phyloP scores from a whole-genome alignment of 768 basidiomycete species.

The Xerocomellus chrysenteron region DNA sequence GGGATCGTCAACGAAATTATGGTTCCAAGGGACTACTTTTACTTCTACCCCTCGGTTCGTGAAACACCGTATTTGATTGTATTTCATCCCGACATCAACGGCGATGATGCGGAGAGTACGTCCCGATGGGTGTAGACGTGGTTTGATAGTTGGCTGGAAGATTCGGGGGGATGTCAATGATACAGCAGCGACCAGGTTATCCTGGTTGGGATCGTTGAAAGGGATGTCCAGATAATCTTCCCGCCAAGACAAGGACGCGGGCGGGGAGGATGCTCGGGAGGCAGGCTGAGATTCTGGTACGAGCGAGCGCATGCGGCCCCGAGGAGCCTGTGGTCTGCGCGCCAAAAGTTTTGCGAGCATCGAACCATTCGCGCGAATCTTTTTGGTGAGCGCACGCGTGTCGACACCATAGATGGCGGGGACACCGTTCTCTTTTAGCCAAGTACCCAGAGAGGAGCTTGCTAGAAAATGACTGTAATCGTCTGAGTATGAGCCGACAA shows the following conservation, averaged over 20 bases:
- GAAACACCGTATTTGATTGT: constrained; percentile 98
- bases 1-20: constrained; percentile 77
- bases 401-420: constrained; percentile 96
- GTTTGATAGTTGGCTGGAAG: constrained; percentile 57
- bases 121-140: constrained; percentile 72
- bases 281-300: constrained; percentile 38
- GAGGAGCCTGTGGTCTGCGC: constrained; percentile 48
- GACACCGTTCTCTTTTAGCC: constrained; percentile 93
- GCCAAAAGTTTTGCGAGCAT: constrained; percentile 86
- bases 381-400: constrained; percentile 95
- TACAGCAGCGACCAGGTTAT: constrained; percentile 89
- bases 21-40: constrained; percentile 97
- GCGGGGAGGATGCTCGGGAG: constrained; percentile 55
- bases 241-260: constrained; percentile 62
- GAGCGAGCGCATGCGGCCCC: constrained; percentile 36
- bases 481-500: constrained; percentile 92
- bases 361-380: constrained; percentile 89
- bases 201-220: constrained; percentile 84
- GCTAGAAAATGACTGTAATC: constrained; percentile 96
- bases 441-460: constrained; percentile 77
- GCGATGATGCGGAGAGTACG: constrained; percentile 83
- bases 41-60: constrained; percentile 87
- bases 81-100: constrained; percentile 99
- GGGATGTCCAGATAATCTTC: constrained; percentile 81
- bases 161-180: constrained; percentile 69